Base-by-base conservation (phyloP, 164 flowering plant genomes). In the Amborella trichopoda region DNA sequence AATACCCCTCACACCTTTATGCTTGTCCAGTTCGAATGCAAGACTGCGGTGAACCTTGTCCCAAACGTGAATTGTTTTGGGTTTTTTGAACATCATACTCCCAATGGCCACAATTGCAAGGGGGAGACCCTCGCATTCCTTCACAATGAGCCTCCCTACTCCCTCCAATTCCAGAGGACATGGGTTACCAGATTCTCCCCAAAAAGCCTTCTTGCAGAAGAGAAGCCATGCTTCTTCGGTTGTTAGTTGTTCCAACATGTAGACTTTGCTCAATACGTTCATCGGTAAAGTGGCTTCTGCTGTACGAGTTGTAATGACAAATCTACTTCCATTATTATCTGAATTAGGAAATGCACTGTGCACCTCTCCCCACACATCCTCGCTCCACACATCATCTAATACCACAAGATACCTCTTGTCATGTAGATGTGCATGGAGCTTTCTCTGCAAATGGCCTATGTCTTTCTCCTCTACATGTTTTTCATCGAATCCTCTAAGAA, bases 331-430 rank as follows among this genome's bases (percentile, higher is more conserved):
- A 3, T 24, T 55, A n/a, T n/a, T n/a, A 0, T 25, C 32, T 16
- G 26, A 26, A 21, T 62, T 49, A 1, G 67, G 76, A 9, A 74
- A 65, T 17, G 65, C 70, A 19, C 10, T 18, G 33, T 55, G 46
- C 14, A 67, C 17, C 17, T 32, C 43, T 24, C 49, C 38, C 69
- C 71, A 70, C 2, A 53, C 60, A 3, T 52, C 52, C 2, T 1
- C 16, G 0, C 26, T 16, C 74, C 72, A 71, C 3, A 71, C 41
- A 52, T 74, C 76, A 49, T 74, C 78, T 26, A 74, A 16, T 1
- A 73, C 62, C 3, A 66, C 40, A 8, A 67, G 21, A 17, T 56
- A 68, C 19, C 50, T 59, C 2, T 20, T 21, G 1, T 40, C 16
- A 11, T 12, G 17, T 28, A 51, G n/a, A n/a, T 40, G 41, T 5